Conservation (phyloP, 2,329 filamentous ascomycete species). For the Aspergillus tanneri region DNA sequence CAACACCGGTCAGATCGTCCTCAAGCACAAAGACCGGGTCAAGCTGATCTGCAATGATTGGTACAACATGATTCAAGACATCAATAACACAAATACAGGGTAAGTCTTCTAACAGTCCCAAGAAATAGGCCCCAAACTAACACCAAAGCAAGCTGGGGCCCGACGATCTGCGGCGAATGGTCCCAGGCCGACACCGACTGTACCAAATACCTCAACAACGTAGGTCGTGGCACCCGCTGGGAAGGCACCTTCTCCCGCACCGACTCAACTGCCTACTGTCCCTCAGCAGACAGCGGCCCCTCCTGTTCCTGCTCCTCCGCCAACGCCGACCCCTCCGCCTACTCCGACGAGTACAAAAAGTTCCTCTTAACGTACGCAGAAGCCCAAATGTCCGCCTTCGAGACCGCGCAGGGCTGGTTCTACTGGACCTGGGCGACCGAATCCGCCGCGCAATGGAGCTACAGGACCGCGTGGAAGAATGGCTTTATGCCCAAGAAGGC, state of each 20-base stretch:
- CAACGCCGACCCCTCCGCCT: conserved; percentile 69
- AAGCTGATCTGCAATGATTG: conserved; percentile 84
- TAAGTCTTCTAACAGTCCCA: conserved; percentile 25
- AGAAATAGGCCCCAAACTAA: conserved; percentile 8
- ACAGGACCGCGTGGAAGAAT: conserved; percentile 62
- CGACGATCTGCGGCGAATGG: conserved; percentile 95
- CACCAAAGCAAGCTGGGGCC: conserved; percentile 64
- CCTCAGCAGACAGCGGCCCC: conserved; percentile 55
- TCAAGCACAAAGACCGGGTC: conserved; percentile 79
- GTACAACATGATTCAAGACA: conserved; percentile 72
- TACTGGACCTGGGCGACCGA: conserved; percentile 99
- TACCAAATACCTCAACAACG: conserved; percentile 80
- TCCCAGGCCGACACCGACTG: conserved; percentile 97
- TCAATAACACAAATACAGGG: conserved; percentile 71
- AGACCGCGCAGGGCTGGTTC: conserved; percentile 94
- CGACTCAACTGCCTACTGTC: conserved; percentile 72
- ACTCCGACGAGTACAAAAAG: conserved; percentile 73
- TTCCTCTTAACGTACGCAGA: conserved; percentile 89
- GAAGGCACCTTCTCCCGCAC: conserved; percentile 73
- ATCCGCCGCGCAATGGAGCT: conserved; percentile 80
- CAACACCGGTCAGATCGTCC: conserved; percentile 80
- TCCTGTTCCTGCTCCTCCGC: conserved; percentile 72
- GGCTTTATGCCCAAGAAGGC: conserved; percentile 76
- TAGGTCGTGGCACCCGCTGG: conserved; percentile 86
- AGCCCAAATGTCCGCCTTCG: conserved; percentile 93